Evolutionary conservation across 2,329 filamentous ascomycete genomes (phyloP), one percentile per base, ranked within the genome.

Genomic region (Claviceps capensis): DNA sequence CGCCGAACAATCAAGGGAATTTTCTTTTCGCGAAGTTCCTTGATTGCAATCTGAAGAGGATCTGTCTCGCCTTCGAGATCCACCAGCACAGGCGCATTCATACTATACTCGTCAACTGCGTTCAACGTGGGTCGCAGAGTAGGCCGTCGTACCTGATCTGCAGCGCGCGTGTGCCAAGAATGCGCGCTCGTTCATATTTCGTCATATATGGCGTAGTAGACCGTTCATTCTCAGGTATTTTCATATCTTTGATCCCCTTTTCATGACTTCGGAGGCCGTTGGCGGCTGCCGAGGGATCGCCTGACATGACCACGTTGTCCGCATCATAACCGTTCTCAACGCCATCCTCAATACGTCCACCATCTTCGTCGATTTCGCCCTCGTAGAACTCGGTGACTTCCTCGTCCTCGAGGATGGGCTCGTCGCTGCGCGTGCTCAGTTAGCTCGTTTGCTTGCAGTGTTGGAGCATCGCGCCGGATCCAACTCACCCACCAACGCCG

Each of bases 141-240:
- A 50, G 36, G 14, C 41, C n/a, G 76, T 51, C 81, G 49, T 69
- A 94, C 88, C 88, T 96, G 65, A 98, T 97, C 71, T 98, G 93
- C 65, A 97, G 70, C 42, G 93, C 93, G 59, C 93, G 79, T 42
- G 93, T 97, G 47, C 93, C 93, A 57, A 98, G 72, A 54, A 98
- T 91, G 64, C 93, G 83, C 57, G 93, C 93, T 61, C 84, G 81
- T 76, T 98, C 93, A 71, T 98, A 98, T 74, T 98, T 98, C 59
- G 93, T 98, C 91, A 98, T 95, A 72, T 96, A 98, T 2, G 91
- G 93, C 30, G 93, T 98, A 8, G 93, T 98, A 23, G 81, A 86
- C 61, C 93, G 82, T 70, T 95, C 81, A 59, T 90, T 86, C 59
- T 88, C 86, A 52, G 89, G 79, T 48, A 98, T 91, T 72, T 88